phyloP scores from a whole-genome alignment of 805 yeast genomes.

The Zygosaccharomyces rouxii region DNA sequence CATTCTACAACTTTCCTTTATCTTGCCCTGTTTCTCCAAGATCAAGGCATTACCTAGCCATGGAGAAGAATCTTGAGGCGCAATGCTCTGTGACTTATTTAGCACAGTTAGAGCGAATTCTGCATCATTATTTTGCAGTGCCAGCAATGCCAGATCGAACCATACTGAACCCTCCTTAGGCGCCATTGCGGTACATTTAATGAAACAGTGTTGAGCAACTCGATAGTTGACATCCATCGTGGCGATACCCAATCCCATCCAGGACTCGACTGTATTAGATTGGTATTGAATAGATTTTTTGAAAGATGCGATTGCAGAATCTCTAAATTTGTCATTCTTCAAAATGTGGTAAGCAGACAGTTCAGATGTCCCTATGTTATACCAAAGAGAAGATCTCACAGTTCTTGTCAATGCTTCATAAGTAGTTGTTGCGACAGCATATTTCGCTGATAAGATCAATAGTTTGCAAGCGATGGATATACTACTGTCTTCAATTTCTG shows the following conservation, averaged over 20 bases:
- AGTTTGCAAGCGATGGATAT: constrained; percentile 39
- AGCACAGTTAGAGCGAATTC: constrained; percentile 72
- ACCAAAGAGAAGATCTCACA: constrained; percentile 52
- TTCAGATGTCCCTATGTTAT: constrained; percentile 69
- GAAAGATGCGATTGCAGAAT: constrained; percentile 50
- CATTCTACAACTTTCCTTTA: constrained; percentile 47
- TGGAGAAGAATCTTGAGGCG: constrained; percentile 68
- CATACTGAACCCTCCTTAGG: constrained; percentile 66
- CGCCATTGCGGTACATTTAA: constrained; percentile 70
- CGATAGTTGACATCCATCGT: constrained; percentile 58
- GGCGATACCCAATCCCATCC: constrained; percentile 82
- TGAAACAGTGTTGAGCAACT: constrained; percentile 89
- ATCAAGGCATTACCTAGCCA: constrained; percentile 87
- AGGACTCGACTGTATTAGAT: constrained; percentile 60
- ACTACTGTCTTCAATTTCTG: constrained; percentile 25
- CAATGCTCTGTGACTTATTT: constrained; percentile 68
- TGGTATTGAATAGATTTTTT: constrained; percentile 71
- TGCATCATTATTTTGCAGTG: constrained; percentile 60
- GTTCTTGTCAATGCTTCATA: constrained; percentile 37
- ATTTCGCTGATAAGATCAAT: constrained; percentile 45
- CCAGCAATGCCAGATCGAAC: constrained; percentile 78
- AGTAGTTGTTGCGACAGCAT: constrained; percentile 35
- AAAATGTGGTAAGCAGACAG: constrained; percentile 42
- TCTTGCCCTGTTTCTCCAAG: constrained; percentile 47
- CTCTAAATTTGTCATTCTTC: constrained; percentile 36